A percentile compares a stretch with the other conserved stretches of the same genome.
These are phyloP conservation scores for Fomitopsis pulvina DNA, from an alignment of 768 basidiomycete species.

Conservation along the genomic window DNA sequence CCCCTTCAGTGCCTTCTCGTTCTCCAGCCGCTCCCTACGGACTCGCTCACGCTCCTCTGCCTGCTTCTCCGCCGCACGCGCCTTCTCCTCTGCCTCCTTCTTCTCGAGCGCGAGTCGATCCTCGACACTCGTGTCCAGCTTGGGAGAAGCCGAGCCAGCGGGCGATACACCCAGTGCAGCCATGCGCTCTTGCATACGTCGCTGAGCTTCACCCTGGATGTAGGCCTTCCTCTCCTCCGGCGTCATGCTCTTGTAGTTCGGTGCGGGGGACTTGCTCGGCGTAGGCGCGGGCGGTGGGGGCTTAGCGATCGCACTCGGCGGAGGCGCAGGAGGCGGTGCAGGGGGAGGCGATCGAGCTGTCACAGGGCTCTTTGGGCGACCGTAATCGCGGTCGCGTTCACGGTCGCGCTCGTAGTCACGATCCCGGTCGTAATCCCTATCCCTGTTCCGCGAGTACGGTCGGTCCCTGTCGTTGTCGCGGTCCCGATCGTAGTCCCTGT, in stretches of 20 bases:
- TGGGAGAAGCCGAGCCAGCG: slow-evolving; percentile 34
- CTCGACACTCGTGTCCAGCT: slow-evolving; percentile 75
- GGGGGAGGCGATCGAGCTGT: slow-evolving; percentile 39
- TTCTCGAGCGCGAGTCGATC: slow-evolving; percentile 82
- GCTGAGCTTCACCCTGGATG: slow-evolving; percentile 72
- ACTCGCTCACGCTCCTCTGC: slow-evolving; percentile 73
- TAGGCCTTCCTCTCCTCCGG: slow-evolving; percentile 76
- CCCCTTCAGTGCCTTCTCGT: slow-evolving; percentile 58
- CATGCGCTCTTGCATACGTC: slow-evolving; percentile 79
- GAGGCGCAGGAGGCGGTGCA: slow-evolving; percentile 41
- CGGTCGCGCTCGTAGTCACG: slow-evolving; percentile 32
- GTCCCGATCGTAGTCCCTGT: slow-evolving; percentile 35
- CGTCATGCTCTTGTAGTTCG: slow-evolving; percentile 72
- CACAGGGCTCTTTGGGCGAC: slow-evolving; percentile 28
- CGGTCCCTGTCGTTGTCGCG: slow-evolving; percentile 32
- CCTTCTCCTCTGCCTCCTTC: slow-evolving; percentile 87
- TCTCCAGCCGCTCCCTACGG: slow-evolving; percentile 67
- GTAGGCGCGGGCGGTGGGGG: slow-evolving; percentile 47
- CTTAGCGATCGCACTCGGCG: slow-evolving; percentile 31
- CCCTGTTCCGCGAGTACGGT: slow-evolving; percentile 32
- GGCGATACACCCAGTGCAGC: slow-evolving; percentile 70
- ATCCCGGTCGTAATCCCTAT: slow-evolving; percentile 36
- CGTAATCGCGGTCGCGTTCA: slow-evolving; percentile 33
- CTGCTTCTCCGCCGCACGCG: slow-evolving; percentile 67
- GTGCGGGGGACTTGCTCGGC: slow-evolving; percentile 51